These are phyloP conservation scores for Neurospora discreta DNA, from an alignment of 495 filamentous ascomycete species.

Conservation along the genomic window DNA sequence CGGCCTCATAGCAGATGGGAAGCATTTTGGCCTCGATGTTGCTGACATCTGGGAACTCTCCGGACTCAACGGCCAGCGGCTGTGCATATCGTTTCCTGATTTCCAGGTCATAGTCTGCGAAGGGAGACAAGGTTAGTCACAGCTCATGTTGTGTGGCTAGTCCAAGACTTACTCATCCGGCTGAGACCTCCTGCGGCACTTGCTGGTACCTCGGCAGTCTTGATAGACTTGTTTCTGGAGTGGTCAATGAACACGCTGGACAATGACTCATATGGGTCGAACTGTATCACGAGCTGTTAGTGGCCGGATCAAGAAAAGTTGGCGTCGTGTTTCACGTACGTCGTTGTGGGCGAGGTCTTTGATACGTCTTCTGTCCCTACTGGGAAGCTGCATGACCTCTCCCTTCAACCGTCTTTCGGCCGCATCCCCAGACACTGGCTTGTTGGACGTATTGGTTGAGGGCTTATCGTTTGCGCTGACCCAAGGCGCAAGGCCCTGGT, in stretches of 20 bases:
- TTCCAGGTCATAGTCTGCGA: conserved; percentile 74
- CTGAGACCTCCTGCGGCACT: conserved; percentile 68
- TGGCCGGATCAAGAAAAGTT: neutral
- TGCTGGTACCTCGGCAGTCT: conserved; percentile 63
- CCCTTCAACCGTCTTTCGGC: conserved; percentile 81
- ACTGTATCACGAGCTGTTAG: conserved; percentile 31
- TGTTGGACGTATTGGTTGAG: conserved; percentile 54
- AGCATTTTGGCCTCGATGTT: conserved; percentile 78
- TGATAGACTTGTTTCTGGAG: conserved; percentile 50
- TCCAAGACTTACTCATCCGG: conserved; percentile 66
- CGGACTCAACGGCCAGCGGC: conserved; percentile 76
- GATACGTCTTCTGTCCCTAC: conserved; percentile 73
- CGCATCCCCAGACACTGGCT: conserved; percentile 78
- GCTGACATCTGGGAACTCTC: conserved; percentile 78
- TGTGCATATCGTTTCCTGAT: conserved; percentile 86
- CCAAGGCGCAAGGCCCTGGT: conserved; percentile 87
- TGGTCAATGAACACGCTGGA: conserved; percentile 59
- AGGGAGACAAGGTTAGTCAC: neutral
- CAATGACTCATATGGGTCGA: conserved; percentile 52
- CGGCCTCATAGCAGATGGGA: conserved; percentile 89
- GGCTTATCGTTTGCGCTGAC: conserved; percentile 95
- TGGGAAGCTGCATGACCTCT: conserved; percentile 87
- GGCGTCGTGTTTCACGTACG: conserved; percentile 19
- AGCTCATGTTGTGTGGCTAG: neutral
- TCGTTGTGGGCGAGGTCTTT: conserved; percentile 59